Evolutionary conservation across 768 basidiomycete genomes (phyloP).

Genomic region (Lactarius akahatsu): DNA sequence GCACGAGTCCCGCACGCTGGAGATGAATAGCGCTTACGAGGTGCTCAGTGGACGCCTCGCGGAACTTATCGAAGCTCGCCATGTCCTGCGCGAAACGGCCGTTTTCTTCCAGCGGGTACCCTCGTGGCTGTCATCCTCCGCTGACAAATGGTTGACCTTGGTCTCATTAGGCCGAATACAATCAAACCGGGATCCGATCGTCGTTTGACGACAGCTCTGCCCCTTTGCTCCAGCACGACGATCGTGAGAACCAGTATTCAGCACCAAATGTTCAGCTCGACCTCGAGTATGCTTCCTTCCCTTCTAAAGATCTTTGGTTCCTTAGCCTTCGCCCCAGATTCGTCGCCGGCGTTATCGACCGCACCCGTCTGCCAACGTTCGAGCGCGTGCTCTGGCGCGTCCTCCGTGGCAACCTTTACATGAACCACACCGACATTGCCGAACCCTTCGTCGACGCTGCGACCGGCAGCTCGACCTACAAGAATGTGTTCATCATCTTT

Average conservation of each 20-base stretch:
- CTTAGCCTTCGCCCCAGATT: conserved; percentile 53
- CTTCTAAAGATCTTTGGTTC: background rate
- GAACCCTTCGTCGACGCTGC: conserved; percentile 89
- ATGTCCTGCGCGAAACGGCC: conserved; percentile 93
- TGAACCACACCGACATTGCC: conserved; percentile 96
- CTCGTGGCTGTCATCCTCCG: background rate
- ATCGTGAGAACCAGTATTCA: conserved; percentile 64
- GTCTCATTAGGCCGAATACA: conserved; percentile 65
- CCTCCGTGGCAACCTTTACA: conserved; percentile 95
- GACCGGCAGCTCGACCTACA: conserved; percentile 81
- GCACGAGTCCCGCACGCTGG: conserved; percentile 77
- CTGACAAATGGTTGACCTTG: background rate
- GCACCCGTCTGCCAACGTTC: conserved; percentile 86
- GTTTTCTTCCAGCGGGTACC: conserved; percentile 89
- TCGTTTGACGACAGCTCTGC: conserved; percentile 92
- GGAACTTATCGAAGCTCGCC: conserved; percentile 89
- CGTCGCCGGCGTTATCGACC: conserved; percentile 94
- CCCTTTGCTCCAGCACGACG: conserved; percentile 89
- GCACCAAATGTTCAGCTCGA: conserved; percentile 65
- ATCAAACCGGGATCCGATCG: conserved; percentile 74
- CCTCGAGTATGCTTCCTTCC: conserved; percentile 66
- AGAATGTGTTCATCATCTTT: conserved; percentile 99
- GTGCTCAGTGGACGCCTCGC: conserved; percentile 78
- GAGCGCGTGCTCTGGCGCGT: conserved; percentile 99
- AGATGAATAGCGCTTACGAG: conserved; percentile 95